Evolutionary conservation across 2,329 filamentous ascomycete genomes (phyloP), one percentile per base, ranked within the genome.

Genomic region (Talaromyces marneffei): DNA sequence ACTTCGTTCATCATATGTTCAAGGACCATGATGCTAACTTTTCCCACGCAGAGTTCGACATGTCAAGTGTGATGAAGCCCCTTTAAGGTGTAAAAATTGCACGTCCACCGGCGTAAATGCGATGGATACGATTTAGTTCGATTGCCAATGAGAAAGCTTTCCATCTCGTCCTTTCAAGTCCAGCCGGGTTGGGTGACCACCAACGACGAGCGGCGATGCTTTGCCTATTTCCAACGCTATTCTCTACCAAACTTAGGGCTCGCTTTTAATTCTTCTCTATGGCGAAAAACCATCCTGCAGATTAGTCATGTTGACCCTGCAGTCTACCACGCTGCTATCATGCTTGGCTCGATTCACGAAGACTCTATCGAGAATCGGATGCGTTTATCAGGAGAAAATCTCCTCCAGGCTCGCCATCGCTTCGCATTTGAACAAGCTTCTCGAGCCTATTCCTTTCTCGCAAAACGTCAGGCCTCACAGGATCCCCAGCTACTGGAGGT

Each of bases 81-180:
- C 68, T 7, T 74, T 72, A 8, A 66, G 65, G 23, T 78, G 75
- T 62, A 62, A 67, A 23, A 71, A 71, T 20, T 78, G 75, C 62
- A 62, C 65, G 5, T 71, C 65, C 5, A 75, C 75, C 1, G 73
- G 73, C 8, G 66, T 50, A 27, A 48, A 29, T 48, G 25, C 6
- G 44, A 48, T 29, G 44, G 44, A 48, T 48, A 29, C 5, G 44
- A 48, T 7, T 16, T 65, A 12, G 55, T 57, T 16, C 33, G 57
- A 6, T 16, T 59, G n/a, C 46, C 42, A 14, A 18, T 40, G 10
- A 52, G 35, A 29, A 59, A 40, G 31, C 31, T 50, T 35, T 35
- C 57, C 10, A 23, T 23, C 4, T 46, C 42, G 8, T 46, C 62
- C 60, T 25, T 60, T 65, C 12, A 16, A 44, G 39, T 63, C n/a